Percentiles rank a stretch among this genome's conserved stretches.
Evolutionary conservation across 306 rosid species (phyloP).

Genomic region (Lathyrus oleraceus): DNA sequence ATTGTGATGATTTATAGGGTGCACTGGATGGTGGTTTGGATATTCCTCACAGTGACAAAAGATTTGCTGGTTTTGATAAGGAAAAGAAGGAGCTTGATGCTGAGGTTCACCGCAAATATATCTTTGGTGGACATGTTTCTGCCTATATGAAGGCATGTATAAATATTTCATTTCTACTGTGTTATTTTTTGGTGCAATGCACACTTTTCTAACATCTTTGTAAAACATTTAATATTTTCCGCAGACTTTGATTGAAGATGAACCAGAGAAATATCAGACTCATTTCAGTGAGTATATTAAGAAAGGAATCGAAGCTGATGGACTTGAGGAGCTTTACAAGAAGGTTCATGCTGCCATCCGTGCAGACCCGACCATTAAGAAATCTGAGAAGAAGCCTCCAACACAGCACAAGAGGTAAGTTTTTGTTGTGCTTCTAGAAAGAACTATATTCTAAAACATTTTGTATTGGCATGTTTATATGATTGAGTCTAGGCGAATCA

Average conservation of each 20-base stretch:
- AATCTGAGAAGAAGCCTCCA: slow-evolving; percentile 58
- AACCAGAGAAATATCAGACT: slow-evolving; percentile 79
- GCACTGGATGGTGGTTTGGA: slow-evolving; percentile 93
- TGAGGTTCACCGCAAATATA: slow-evolving; percentile 80
- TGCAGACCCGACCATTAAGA: slow-evolving; percentile 55
- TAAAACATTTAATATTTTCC: neutral
- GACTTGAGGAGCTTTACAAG: slow-evolving; percentile 65
- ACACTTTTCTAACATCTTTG: neutral
- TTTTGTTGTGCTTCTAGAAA: neutral
- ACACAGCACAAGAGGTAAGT: slow-evolving; percentile 69
- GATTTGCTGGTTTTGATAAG: slow-evolving; percentile 81
- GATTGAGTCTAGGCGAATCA: neutral
- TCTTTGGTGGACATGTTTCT: slow-evolving; percentile 76
- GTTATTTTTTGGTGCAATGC: no score
- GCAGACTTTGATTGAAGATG: slow-evolving; percentile 70
- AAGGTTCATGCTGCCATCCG: slow-evolving; percentile 90
- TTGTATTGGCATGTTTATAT: neutral
- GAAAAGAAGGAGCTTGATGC: slow-evolving; percentile 72
- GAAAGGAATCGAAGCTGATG: slow-evolving; percentile 61
- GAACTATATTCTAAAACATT: neutral
- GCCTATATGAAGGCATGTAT: slow-evolving; percentile 61
- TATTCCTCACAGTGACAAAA: slow-evolving; percentile 86
- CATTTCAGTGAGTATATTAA: slow-evolving; percentile 76
- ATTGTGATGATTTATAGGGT: slow-evolving; percentile 50
- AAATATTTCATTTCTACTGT: neutral